Percentiles rank a stretch among this genome's conserved stretches.
Evolutionary conservation across 108 stramenopile species (phyloP).

Genomic region (Aureococcus anophagefferens): DNA sequence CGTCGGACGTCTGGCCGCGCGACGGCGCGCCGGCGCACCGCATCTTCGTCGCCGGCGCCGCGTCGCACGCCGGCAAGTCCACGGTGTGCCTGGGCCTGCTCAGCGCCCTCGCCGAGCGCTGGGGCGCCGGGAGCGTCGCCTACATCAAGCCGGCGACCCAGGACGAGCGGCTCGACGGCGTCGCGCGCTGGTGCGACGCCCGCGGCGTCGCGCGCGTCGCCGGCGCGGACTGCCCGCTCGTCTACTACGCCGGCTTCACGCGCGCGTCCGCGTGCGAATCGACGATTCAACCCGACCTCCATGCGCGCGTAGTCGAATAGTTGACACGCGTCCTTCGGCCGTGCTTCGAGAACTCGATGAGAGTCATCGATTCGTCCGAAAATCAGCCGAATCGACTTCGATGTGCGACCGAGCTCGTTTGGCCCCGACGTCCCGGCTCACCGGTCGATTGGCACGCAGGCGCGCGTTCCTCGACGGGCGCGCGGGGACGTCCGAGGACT

Average conservation of each 20-base stretch:
- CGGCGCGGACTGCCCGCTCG: neutral
- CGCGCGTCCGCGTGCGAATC: too few species aligned
- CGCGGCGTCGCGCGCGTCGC: neutral
- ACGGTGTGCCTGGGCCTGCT: neutral
- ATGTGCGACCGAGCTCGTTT: too few species aligned
- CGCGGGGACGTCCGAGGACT: neutral
- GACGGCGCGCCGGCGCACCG: neutral
- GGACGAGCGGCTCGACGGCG: neutral
- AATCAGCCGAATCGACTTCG: too few species aligned
- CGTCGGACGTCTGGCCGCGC: neutral
- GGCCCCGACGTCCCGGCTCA: too few species aligned
- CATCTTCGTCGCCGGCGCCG: neutral
- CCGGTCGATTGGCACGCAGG: too few species aligned
- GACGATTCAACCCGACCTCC: too few species aligned
- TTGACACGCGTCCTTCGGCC: too few species aligned
- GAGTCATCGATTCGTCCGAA: too few species aligned
- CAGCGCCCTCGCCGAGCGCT: neutral
- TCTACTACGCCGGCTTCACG: conserved; percentile 20
- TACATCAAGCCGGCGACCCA: conserved; percentile 19
- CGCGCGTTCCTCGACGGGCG: conserved; percentile 11
- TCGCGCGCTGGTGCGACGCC: neutral
- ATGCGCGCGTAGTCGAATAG: too few species aligned
- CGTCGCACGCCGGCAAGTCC: neutral
- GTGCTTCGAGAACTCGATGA: too few species aligned
- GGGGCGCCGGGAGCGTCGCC: neutral